A percentile compares a stretch with the other conserved stretches of the same genome.
phyloP scores from a whole-genome alignment of 495 filamentous ascomycete species.

The Penicillium fimorum region DNA sequence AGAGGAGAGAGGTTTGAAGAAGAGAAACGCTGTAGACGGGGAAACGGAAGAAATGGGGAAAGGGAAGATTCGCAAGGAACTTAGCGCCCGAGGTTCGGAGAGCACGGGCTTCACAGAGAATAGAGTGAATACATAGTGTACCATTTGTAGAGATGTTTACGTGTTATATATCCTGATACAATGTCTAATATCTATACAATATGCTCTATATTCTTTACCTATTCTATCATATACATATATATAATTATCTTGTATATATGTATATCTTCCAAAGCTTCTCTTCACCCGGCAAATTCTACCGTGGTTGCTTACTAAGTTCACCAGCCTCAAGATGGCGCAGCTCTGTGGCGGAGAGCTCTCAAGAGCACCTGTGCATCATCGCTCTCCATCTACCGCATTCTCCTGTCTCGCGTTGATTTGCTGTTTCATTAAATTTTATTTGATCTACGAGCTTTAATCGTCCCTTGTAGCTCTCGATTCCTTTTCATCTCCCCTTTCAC shows the following conservation, averaged over 20 bases:
- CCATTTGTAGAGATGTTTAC: neutral
- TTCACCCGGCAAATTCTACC: neutral
- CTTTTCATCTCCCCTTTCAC: conserved; percentile 27
- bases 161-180: neutral
- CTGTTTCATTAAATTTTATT: conserved; percentile 2
- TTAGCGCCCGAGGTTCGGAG: conserved; percentile 36
- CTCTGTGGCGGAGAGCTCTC: conserved; percentile 27
- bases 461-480: conserved; percentile 1
- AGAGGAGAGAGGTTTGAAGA: conserved; percentile 25
- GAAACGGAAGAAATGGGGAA: conserved; percentile 35
- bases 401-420: conserved; percentile 10
- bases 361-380: conserved; percentile 26
- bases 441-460: neutral
- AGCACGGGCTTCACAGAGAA: conserved; percentile 14
- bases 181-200: neutral
- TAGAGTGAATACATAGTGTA: neutral
- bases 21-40: conserved; percentile 21
- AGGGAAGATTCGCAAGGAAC: conserved; percentile 37
- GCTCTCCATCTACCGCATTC: conserved; percentile 17
- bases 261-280: neutral
- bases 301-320: conserved; percentile 19
- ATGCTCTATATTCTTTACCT: neutral
- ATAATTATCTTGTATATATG: neutral
- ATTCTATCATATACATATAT: neutral
- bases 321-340: conserved; percentile 23